Evolutionary conservation across 768 basidiomycete species (phyloP).

Genomic region (Trametes cinnabarina): DNA sequence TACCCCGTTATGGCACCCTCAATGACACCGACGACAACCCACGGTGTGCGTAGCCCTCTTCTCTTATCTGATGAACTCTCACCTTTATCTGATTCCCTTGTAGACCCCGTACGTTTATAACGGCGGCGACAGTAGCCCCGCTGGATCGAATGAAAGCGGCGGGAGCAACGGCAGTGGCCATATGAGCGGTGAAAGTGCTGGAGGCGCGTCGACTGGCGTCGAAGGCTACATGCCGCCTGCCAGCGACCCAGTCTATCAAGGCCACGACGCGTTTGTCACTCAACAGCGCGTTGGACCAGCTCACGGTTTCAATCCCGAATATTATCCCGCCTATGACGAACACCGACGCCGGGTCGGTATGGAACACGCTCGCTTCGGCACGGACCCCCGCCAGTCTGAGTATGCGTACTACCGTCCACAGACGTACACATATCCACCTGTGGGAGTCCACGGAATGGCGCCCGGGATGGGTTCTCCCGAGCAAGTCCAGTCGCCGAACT

Average conservation of each 20-base stretch:
- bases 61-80: slow-evolving; percentile 17
- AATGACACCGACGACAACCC: slow-evolving; percentile 10
- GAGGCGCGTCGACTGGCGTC: slow-evolving; percentile 18
- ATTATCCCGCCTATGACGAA: slow-evolving; percentile 23
- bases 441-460: slow-evolving; percentile 4
- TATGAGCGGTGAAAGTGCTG: slow-evolving; percentile 5
- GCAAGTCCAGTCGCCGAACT: neutral
- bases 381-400: slow-evolving; percentile 10
- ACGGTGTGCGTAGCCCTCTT: slow-evolving; percentile 6
- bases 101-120: slow-evolving; percentile 4
- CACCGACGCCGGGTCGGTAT: slow-evolving; percentile 17
- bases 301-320: slow-evolving; percentile 12
- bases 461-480: slow-evolving; percentile 8
- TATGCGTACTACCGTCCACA: slow-evolving; percentile 19
- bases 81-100: slow-evolving; percentile 3
- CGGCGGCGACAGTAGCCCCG: slow-evolving; percentile 19
- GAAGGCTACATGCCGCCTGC: slow-evolving; percentile 1
- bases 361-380: slow-evolving; percentile 18
- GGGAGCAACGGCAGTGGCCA: slow-evolving; percentile 16
- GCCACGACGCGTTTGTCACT: slow-evolving; percentile 4
- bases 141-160: slow-evolving; percentile 9
- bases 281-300: slow-evolving; percentile 8
- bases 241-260: slow-evolving; percentile 1
- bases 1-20: neutral
- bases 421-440: slow-evolving; percentile 17